phyloP scores from a whole-genome alignment of 2,329 filamentous ascomycete species.

The Neocatenulostroma microsporum region DNA sequence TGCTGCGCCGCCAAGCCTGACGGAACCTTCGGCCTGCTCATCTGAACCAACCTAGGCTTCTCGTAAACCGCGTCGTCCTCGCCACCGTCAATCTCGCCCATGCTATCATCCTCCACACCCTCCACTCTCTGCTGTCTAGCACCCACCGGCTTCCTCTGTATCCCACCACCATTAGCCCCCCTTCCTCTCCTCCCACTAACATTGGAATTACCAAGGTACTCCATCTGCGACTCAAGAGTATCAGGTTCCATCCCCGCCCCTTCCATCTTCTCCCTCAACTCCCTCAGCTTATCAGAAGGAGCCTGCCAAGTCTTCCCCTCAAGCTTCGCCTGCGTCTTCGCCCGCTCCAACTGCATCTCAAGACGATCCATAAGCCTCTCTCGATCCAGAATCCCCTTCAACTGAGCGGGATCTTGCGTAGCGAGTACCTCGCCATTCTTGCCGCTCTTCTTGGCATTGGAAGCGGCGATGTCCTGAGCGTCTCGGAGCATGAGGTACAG shows the following conservation, averaged over 20 bases:
- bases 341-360: slow-evolving; percentile 89
- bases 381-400: slow-evolving; percentile 89
- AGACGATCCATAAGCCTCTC: slow-evolving; percentile 87
- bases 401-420: slow-evolving; percentile 62
- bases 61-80: slow-evolving; percentile 61
- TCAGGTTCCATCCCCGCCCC: slow-evolving; percentile 40
- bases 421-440: slow-evolving; percentile 34
- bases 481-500: slow-evolving; percentile 97
- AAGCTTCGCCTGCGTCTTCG: slow-evolving; percentile 96
- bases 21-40: slow-evolving; percentile 62
- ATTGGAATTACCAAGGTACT: slow-evolving; percentile 51
- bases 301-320: slow-evolving; percentile 87
- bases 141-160: slow-evolving; percentile 31
- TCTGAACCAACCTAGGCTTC: slow-evolving; percentile 70
- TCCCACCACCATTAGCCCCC: slow-evolving; percentile 31
- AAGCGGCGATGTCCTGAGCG: slow-evolving; percentile 90
- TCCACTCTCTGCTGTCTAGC: slow-evolving; percentile 33
- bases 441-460: slow-evolving; percentile 60
- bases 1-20: slow-evolving; percentile 47
- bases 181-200: slow-evolving; percentile 32
- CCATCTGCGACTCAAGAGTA: slow-evolving; percentile 48
- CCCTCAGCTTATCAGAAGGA: slow-evolving; percentile 84
- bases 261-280: slow-evolving; percentile 93
- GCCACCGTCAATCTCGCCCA: slow-evolving; percentile 29
- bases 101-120: slow-evolving; percentile 46